Conservation (phyloP, 2,329 filamentous ascomycete genomes). For the Venturia asperata region DNA sequence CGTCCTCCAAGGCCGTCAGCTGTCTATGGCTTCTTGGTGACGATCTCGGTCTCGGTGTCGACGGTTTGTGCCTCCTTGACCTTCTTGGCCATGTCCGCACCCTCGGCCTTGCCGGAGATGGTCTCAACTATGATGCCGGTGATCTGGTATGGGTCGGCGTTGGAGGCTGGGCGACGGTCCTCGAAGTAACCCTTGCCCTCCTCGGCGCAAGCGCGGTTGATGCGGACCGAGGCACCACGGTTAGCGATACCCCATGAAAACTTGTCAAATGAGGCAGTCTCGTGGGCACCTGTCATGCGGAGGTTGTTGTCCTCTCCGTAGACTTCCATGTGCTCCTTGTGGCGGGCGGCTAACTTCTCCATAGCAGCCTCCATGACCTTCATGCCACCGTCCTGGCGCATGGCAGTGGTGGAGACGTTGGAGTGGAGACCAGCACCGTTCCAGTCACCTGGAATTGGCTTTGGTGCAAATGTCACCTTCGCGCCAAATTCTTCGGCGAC, state of each 20-base stretch:
- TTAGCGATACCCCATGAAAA: slow-evolving; percentile 95
- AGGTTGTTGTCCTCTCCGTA: slow-evolving; percentile 95
- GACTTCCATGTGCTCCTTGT: slow-evolving; percentile 64
- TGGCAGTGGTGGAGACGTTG: slow-evolving; percentile 88
- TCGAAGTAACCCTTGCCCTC: slow-evolving; percentile 96
- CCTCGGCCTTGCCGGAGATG: slow-evolving; percentile 44
- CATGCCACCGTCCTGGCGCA: slow-evolving; percentile 88
- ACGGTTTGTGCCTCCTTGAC: slow-evolving; percentile 29
- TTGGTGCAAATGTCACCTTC: slow-evolving; percentile 91
- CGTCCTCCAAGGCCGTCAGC: not conserved
- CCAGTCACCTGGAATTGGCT: slow-evolving; percentile 94
- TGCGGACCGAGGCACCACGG: slow-evolving; percentile 89
- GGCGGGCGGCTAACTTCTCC: slow-evolving; percentile 45
- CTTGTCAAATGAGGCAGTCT: slow-evolving; percentile 88
- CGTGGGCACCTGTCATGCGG: slow-evolving; percentile 86
- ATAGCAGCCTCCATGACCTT: slow-evolving; percentile 81
- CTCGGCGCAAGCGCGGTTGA: slow-evolving; percentile 75
- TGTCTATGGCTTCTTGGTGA: slow-evolving; percentile 28
- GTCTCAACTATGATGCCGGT: slow-evolving; percentile 76
- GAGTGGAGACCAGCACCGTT: slow-evolving; percentile 91
- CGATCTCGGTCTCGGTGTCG: slow-evolving; percentile 32
- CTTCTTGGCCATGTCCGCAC: slow-evolving; percentile 40
- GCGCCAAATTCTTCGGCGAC: slow-evolving; percentile 95
- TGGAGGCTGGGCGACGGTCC: slow-evolving; percentile 60
- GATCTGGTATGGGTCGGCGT: slow-evolving; percentile 80